Percentiles rank a stretch among this genome's conserved stretches.
These are phyloP conservation scores for Fusarium subglutinans DNA, from an alignment of 2,329 filamentous ascomycete genomes.

Conservation along the genomic window DNA sequence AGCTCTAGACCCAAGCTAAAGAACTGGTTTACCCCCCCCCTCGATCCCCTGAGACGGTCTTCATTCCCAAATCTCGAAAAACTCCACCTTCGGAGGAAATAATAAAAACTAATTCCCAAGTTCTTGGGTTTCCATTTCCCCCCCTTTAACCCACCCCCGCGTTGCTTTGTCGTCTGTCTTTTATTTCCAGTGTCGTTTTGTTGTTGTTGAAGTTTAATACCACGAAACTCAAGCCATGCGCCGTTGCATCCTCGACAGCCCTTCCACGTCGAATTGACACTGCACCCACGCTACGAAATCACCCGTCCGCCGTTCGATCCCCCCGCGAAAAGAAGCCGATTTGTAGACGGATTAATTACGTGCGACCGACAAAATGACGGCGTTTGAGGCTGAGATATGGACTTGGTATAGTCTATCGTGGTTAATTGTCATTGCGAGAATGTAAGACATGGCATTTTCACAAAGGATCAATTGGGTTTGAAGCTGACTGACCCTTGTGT, in stretches of 20 bases:
- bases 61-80: not conserved
- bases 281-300: not conserved
- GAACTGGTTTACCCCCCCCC: not conserved
- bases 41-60: slow-evolving; percentile 16
- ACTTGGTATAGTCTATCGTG: slow-evolving; percentile 55
- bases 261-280: slow-evolving; percentile 9
- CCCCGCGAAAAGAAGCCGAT: not conserved
- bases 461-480: not conserved
- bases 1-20: not conserved
- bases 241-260: slow-evolving; percentile 25
- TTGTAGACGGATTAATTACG: not conserved
- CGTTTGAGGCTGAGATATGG: slow-evolving; percentile 53
- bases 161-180: slow-evolving; percentile 7
- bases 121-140: not conserved
- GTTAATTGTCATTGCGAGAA: slow-evolving; percentile 50
- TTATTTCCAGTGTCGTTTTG: not conserved
- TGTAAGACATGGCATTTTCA: slow-evolving; percentile 46
- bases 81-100: slow-evolving; percentile 26
- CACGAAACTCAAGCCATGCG: slow-evolving; percentile 4
- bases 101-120: slow-evolving; percentile 15
- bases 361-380: slow-evolving; percentile 40
- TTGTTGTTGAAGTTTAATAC: not conserved
- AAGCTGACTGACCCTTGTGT: not conserved
- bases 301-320: slow-evolving; percentile 4
- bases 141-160: slow-evolving; percentile 32